Base-by-base conservation (phyloP, 148 eudicot genomes). In the Camellia sinensis region DNA sequence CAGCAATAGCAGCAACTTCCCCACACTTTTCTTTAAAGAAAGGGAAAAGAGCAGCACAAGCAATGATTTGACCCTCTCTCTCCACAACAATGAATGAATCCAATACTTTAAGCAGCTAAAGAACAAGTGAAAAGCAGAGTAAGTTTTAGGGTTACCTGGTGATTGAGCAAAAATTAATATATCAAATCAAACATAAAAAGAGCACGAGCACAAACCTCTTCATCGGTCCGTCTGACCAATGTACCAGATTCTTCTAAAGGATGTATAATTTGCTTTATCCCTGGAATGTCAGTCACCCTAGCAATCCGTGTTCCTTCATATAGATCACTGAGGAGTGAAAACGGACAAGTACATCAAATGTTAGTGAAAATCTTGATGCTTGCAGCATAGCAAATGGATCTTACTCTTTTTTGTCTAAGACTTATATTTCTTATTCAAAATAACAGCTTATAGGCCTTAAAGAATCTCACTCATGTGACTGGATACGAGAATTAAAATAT, bases 281-380 rank as follows among this genome's bases (percentile, higher is more conserved):
- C 91, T 19, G 91, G 76, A 80, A 94, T 71, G 85, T 94, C 98
- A 17, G 84, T 44, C 50, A 84, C 91, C 75, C 83, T 88, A 71
- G 97, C 95, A 91, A 86, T 88, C 37, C 98, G 87, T 45, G 91
- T 94, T 70, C 98, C 98, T 88, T 94, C 98, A 83, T 94, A 94
- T 54, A 94, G 86, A 88, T 94, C 98, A 79, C 98, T 94, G 87
- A 45, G 75, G 54, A 72, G 45, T 43, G 45, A 56, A 71, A 29
- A 68, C 56, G 44, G 21, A 77, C 14, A 62, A 57, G 53, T 57
- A 56, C 37, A 18, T n/a, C 53, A 48, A 11, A 45, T 29, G 37
- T 71, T 14, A 71, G 52, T 48, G 57, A 61, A 61, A 61, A 61
- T 29, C 37, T 29, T 29, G 37, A 29, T 29, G 37, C 37, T 29